phyloP scores from a whole-genome alignment of 2,329 filamentous ascomycete species.

The Colletotrichum zoysiae region DNA sequence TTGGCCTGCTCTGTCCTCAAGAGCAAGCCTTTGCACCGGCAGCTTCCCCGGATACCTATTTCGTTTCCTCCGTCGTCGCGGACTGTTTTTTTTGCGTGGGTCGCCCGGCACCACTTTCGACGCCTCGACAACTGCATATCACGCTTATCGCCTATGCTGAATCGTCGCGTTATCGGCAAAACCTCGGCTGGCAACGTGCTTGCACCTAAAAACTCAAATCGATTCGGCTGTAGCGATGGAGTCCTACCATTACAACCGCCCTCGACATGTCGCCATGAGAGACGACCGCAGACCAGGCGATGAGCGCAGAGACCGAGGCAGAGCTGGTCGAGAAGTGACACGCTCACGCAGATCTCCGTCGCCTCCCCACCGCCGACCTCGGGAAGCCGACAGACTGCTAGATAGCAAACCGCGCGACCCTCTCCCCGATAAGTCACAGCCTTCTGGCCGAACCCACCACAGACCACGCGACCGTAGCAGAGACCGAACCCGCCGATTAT shows the following conservation, averaged over 20 bases:
- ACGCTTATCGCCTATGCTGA: slow-evolving; percentile 18
- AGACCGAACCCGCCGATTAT: slow-evolving; percentile 49
- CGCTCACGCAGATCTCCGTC: slow-evolving; percentile 52
- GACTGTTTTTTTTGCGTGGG: slow-evolving; percentile 18
- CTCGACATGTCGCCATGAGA: slow-evolving; percentile 57
- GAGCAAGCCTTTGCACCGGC: slow-evolving; percentile 12
- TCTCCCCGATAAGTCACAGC: slow-evolving; percentile 37
- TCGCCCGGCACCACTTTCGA: slow-evolving; percentile 12
- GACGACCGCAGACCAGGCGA: slow-evolving; percentile 56
- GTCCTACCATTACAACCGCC: slow-evolving; percentile 37
- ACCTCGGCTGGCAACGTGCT: slow-evolving; percentile 39
- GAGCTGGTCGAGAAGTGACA: slow-evolving; percentile 54
- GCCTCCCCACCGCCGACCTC: slow-evolving; percentile 44
- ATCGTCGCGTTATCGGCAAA: slow-evolving; percentile 41
- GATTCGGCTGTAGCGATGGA: slow-evolving; percentile 38
- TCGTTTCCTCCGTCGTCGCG: not conserved
- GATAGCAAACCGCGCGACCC: slow-evolving; percentile 39
- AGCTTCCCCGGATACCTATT: not conserved
- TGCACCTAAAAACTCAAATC: slow-evolving; percentile 44
- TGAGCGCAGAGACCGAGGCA: slow-evolving; percentile 57
- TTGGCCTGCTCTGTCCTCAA: not conserved
- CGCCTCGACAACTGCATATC: slow-evolving; percentile 37
- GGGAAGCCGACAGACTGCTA: slow-evolving; percentile 46
- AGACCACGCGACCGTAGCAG: slow-evolving; percentile 42
- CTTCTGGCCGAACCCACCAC: slow-evolving; percentile 37